These are phyloP conservation scores for Fistulina hepatica DNA, from an alignment of 1,284 basidiomycete species.

Conservation along the genomic window DNA sequence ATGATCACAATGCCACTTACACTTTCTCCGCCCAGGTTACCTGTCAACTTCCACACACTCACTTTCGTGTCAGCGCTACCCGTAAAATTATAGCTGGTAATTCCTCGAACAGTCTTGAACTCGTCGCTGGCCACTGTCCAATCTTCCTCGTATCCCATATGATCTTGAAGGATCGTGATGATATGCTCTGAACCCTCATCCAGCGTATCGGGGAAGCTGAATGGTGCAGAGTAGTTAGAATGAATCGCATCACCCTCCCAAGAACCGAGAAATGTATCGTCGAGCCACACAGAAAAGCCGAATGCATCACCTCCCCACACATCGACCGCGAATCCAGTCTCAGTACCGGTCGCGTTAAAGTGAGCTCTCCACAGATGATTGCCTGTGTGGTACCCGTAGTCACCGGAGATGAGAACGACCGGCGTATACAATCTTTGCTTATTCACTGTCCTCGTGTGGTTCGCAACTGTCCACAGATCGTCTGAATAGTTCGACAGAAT, in stretches of 20 bases:
- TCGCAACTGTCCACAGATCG: slow-evolving; percentile 25
- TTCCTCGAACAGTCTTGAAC: slow-evolving; percentile 37
- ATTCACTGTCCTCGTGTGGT: slow-evolving; percentile 25
- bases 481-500: slow-evolving; percentile 23
- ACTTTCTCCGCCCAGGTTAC: slow-evolving; percentile 42
- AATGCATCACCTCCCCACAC: slow-evolving; percentile 37
- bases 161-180: slow-evolving; percentile 29
- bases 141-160: slow-evolving; percentile 30
- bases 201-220: slow-evolving; percentile 23
- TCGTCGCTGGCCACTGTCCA: slow-evolving; percentile 17
- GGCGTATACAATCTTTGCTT: slow-evolving; percentile 14
- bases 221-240: slow-evolving; percentile 26
- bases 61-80: slow-evolving; percentile 28
- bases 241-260: slow-evolving; percentile 30
- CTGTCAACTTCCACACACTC: slow-evolving; percentile 34
- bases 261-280: slow-evolving; percentile 36
- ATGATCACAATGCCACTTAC: slow-evolving; percentile 38
- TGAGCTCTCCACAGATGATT: slow-evolving; percentile 44
- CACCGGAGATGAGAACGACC: slow-evolving; percentile 22
- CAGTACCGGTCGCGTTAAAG: slow-evolving; percentile 34
- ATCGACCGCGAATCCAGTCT: slow-evolving; percentile 30
- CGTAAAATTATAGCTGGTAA: slow-evolving; percentile 32
- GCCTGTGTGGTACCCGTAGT: slow-evolving; percentile 47
- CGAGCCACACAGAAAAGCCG: slow-evolving; percentile 39
- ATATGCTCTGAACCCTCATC: slow-evolving; percentile 27